phyloP scores from a whole-genome alignment of 495 filamentous ascomycete genomes.

The Xylaria palmicola region DNA sequence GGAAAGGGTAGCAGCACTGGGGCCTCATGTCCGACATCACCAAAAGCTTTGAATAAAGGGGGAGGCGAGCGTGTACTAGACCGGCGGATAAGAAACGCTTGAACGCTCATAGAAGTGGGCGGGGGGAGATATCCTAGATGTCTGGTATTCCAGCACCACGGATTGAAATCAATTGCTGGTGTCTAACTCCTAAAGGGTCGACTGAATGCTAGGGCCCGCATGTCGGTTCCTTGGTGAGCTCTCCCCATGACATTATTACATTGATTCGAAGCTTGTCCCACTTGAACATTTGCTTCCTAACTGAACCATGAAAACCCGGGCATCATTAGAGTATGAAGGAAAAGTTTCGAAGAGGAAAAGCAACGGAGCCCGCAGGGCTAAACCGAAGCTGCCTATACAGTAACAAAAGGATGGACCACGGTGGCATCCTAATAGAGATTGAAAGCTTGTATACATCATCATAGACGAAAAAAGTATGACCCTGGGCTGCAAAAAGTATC shows the following conservation, averaged over 20 bases:
- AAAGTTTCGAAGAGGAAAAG: neutral
- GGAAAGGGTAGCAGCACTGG: neutral
- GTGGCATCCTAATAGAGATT: neutral
- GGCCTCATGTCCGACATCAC: neutral
- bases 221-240: neutral
- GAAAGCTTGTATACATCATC: neutral
- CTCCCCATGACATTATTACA: neutral
- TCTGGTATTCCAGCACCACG: neutral
- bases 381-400: neutral
- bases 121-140: neutral
- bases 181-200: neutral
- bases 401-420: neutral
- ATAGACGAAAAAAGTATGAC: neutral
- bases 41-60: neutral
- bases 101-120: too few relatives aligned
- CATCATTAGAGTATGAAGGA: neutral
- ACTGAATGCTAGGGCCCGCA: neutral
- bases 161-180: neutral
- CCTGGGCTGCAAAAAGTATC: neutral
- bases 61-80: neutral
- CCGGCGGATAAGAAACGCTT: too few relatives aligned
- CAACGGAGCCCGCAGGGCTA: neutral
- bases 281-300: constrained; percentile 7
- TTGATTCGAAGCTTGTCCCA: constrained; percentile 3
- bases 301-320: neutral